These are phyloP conservation scores for Orbilia ellipsospora DNA, from an alignment of 2,329 filamentous ascomycete species.

Conservation along the genomic window DNA sequence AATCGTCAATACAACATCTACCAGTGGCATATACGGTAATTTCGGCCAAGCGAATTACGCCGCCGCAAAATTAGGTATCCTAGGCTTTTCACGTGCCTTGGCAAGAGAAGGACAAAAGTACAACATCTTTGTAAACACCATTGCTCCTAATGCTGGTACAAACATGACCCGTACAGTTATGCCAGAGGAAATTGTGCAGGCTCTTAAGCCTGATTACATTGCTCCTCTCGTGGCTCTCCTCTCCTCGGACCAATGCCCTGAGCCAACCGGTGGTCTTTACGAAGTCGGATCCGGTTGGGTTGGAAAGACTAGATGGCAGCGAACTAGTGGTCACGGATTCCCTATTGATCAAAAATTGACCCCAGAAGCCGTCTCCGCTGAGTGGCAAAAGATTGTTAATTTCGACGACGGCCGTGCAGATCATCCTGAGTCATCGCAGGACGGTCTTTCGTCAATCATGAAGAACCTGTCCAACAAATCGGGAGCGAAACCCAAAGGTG, in stretches of 20 bases:
- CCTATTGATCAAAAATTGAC: conserved; percentile 84
- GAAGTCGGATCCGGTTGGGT: conserved; percentile 96
- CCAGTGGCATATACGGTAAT: conserved; percentile 97
- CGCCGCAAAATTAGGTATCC: conserved; percentile 89
- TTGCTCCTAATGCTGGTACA: conserved; percentile 96
- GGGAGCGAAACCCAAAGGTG: conserved; percentile 64
- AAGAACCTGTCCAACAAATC: conserved; percentile 85
- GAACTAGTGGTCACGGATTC: conserved; percentile 88
- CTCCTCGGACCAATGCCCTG: conserved; percentile 85
- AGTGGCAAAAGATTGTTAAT: conserved; percentile 82
- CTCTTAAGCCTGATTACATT: conserved; percentile 99
- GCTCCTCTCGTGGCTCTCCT: conserved; percentile 91
- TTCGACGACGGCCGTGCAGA: conserved; percentile 91
- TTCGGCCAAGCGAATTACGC: conserved; percentile 99
- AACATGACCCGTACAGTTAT: conserved; percentile 93
- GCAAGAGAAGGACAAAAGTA: conserved; percentile 95
- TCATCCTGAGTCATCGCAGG: conserved; percentile 81
- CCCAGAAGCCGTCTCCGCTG: conserved; percentile 81
- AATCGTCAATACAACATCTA: conserved; percentile 95
- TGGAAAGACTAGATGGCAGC: conserved; percentile 92
- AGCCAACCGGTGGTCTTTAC: conserved; percentile 87
- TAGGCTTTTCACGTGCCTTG: conserved; percentile 92
- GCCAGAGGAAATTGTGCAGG: conserved; percentile 97
- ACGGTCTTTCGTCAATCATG: conserved; percentile 81
- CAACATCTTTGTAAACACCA: conserved; percentile 98